phyloP scores from a whole-genome alignment of 1,139 yeast species.

The Yamadazyma dushanensis region DNA sequence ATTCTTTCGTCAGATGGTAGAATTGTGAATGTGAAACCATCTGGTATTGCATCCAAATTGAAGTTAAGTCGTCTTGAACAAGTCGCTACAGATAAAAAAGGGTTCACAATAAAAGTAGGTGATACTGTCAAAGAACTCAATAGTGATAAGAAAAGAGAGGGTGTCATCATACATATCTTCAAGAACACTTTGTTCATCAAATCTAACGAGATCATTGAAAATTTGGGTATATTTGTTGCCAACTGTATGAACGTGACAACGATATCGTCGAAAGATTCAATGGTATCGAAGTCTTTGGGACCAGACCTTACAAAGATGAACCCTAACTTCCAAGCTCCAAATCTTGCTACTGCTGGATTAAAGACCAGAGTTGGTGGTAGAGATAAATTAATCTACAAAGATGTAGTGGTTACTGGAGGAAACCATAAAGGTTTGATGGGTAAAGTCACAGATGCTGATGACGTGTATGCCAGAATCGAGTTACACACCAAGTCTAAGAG shows the following conservation, averaged over 20 bases:
- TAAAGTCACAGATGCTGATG: conserved; percentile 90
- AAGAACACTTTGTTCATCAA: conserved; percentile 76
- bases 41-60: conserved; percentile 77
- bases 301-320: conserved; percentile 83
- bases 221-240: conserved; percentile 88
- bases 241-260: conserved; percentile 77
- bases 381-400: conserved; percentile 77
- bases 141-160: conserved; percentile 71
- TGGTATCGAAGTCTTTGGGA: conserved; percentile 52
- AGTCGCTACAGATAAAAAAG: conserved; percentile 84
- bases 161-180: conserved; percentile 83
- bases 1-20: conserved; percentile 87
- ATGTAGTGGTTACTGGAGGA: conserved; percentile 84
- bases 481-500: conserved; percentile 89
- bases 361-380: conserved; percentile 64
- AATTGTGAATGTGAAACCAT: conserved; percentile 67
- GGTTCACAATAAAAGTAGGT: conserved; percentile 82
- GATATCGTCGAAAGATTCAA: conserved; percentile 77
- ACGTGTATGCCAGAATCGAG: conserved; percentile 87
- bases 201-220: conserved; percentile 76
- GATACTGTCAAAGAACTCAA: conserved; percentile 83
- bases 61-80: conserved; percentile 64
- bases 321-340: conserved; percentile 62
- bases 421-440: conserved; percentile 95
- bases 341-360: conserved; percentile 51